Evolutionary conservation across 805 yeast genomes (phyloP).

Genomic region (Millerozyma miso): DNA sequence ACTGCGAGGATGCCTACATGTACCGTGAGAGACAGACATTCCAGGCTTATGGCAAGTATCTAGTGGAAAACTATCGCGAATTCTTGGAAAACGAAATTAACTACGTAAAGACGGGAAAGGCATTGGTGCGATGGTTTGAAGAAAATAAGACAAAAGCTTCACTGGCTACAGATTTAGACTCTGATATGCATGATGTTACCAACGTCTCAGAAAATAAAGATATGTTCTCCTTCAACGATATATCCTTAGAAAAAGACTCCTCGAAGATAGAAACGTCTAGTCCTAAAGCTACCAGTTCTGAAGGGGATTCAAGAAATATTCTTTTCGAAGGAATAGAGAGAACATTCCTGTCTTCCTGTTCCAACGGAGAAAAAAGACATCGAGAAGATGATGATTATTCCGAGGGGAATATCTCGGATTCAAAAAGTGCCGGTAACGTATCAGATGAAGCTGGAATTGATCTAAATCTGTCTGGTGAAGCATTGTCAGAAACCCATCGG

Average conservation of each 20-base stretch:
- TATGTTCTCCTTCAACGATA: neutral
- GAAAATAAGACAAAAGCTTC: neutral
- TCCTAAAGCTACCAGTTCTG: neutral
- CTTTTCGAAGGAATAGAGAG: slow-evolving; percentile 17
- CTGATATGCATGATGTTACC: neutral
- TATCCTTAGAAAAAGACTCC: neutral
- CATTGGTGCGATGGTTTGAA: slow-evolving; percentile 22
- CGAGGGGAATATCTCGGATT: neutral
- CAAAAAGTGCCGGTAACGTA: neutral
- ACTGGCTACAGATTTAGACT: neutral
- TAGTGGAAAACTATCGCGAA: slow-evolving; percentile 26
- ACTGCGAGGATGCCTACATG: slow-evolving; percentile 16
- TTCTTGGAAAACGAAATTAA: slow-evolving; percentile 22
- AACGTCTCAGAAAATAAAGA: neutral
- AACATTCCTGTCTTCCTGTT: slow-evolving; percentile 5
- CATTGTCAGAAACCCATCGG: neutral
- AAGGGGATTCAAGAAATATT: slow-evolving; percentile 5
- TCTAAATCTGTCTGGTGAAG: neutral
- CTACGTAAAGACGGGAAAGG: slow-evolving; percentile 27
- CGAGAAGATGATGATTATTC: slow-evolving; percentile 12
- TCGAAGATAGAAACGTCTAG: neutral
- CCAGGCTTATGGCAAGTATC: slow-evolving; percentile 25
- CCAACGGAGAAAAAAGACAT: slow-evolving; percentile 13
- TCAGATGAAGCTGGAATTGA: neutral
- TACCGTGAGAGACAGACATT: slow-evolving; percentile 18